These are phyloP conservation scores for Cyclotella cryptica DNA, from an alignment of 108 stramenopile species.

Conservation along the genomic window DNA sequence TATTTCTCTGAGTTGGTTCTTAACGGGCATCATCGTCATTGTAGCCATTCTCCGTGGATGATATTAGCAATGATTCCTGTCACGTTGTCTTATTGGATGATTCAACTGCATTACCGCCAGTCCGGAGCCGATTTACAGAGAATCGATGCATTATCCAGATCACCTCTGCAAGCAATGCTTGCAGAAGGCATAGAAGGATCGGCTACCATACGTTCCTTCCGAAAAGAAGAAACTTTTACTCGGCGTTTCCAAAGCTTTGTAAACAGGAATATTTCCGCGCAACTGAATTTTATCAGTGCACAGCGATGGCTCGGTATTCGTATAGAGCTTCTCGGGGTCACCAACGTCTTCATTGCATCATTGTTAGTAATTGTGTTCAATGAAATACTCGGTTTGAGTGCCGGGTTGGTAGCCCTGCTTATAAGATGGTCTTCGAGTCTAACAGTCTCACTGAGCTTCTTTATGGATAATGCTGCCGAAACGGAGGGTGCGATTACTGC, in stretches of 20 bases:
- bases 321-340: constrained; percentile 83
- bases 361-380: constrained; percentile 72
- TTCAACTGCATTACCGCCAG: constrained; percentile 75
- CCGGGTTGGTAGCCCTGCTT: constrained; percentile 83
- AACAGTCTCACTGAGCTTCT: constrained; percentile 81
- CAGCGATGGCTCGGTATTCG: constrained; percentile 82
- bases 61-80: constrained; percentile 64
- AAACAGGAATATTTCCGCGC: constrained; percentile 66
- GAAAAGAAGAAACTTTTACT: constrained; percentile 58
- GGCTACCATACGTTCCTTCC: constrained; percentile 80
- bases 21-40: constrained; percentile 68
- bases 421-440: constrained; percentile 79
- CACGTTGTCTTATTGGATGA: constrained; percentile 58
- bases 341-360: constrained; percentile 66
- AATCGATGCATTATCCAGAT: constrained; percentile 79
- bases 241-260: constrained; percentile 54
- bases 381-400: constrained; percentile 48
- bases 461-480: constrained; percentile 74
- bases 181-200: constrained; percentile 83
- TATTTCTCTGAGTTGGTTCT: constrained; percentile 70
- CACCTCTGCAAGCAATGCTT: constrained; percentile 83
- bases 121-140: constrained; percentile 86
- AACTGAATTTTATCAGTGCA: constrained; percentile 80
- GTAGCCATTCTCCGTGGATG: constrained; percentile 81
- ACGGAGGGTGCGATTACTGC: constrained; percentile 86